Base-by-base conservation (phyloP, 148 eudicot genomes). In the Dysphania ambrosioides region DNA sequence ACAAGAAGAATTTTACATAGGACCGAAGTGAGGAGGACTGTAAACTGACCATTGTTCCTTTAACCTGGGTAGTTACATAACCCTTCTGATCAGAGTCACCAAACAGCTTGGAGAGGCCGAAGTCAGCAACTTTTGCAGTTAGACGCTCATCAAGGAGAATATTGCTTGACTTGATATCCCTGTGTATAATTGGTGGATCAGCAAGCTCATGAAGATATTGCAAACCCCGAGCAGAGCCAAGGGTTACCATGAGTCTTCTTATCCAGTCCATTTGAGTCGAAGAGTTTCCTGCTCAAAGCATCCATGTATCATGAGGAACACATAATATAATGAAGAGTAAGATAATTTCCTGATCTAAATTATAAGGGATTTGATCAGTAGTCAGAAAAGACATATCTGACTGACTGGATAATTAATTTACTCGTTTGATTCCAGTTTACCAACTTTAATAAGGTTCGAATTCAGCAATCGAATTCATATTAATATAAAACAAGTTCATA, bases 141-240 rank as follows among this genome's bases (percentile, higher is more conserved):
- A 88, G 72, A n/a, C 80, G 85, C 47, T 86, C 89, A 56, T 88
- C 91, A 55, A 88, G 84, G 15, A 88, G 81, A 61, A 88, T 84
- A 75, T 88, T 88, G 74, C 65, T 81, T 23, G 91, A 80, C 77
- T 88, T 88, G 32, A 87, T 79, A 64, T 87, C 91, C 76, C 91
- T 83, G 72, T 88, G 91, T 77, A 88, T 89, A 67, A 89, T 85
- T 31, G 93, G 93, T 41, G 93, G 93, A 72, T 89, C 85, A 42
- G 89, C 93, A 64, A 87, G 88, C 56, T 87, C 91, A 71, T 89
- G 91, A 51, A 89, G 79, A 80, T 89, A 89, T 30, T 82, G 85
- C 70, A 89, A 63, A 4, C 93, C 91, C 61, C 86, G 74, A 72
- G 93, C 93, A 64, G 93, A 79, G 27, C 87, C 93, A 51, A 87